Base-by-base conservation (phyloP, 2,329 filamentous ascomycete genomes). In the Fusarium sp. region DNA sequence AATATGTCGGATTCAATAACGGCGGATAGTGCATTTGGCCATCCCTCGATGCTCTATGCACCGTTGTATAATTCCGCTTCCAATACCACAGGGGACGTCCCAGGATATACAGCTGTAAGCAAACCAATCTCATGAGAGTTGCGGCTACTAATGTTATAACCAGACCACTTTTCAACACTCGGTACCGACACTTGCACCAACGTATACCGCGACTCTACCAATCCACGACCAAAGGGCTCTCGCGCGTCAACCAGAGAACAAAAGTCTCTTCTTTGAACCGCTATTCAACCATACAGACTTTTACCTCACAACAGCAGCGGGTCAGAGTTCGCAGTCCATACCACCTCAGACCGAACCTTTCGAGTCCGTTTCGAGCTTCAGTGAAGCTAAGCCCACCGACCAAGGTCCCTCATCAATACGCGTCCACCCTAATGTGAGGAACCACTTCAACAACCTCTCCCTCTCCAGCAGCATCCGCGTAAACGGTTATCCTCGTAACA, bases 391-490 rank as follows among this genome's bases (percentile, higher is more conserved):
- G 26, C 10, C 26, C 26, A 23, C 21, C 21, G 21, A 23, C 4
- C 21, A 23, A 23, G 26, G 26, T 26, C 26, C 26, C 10, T 28
- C 28, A 30, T 30, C 28, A 30, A 2, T 30, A 3, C 28, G 28
- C 28, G 6, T 9, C 0, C 4, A 49, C 0, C 52, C 64, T 0
- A 67, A 49, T 4, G 44, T 23, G 1, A 25, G 39, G 0, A 68
- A 58, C 1, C 37, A 52, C 1, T 67, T 67, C 31, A 64, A 64
- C 18, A 67, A 67, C 2, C 50, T 67, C 2, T 34, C 50, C 0
- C 42, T 68, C 0, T 67, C 64, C 0, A 31, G 39, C 3, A 64
- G 64, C 0, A 42, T 67, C 1, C n/a, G 42, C n/a, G 50, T 37
- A 0, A 67, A 67, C 0, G 65, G 65, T 2, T 68, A 63, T 8